These are phyloP conservation scores for Backusella luteola DNA, from an alignment of 192 early-diverging fungal genomes.

Conservation along the genomic window DNA sequence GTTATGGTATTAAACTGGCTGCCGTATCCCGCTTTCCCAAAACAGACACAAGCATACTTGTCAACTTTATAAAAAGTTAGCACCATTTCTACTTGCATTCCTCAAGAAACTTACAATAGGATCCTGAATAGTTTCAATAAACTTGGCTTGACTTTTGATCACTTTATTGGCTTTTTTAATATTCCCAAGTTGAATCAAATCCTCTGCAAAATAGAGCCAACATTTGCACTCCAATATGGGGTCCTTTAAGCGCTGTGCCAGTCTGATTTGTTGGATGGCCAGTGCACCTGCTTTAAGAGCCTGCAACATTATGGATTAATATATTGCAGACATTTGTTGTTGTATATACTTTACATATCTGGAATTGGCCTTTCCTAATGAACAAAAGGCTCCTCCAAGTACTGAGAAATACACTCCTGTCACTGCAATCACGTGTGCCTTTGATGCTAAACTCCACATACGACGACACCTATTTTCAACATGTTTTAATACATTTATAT, in stretches of 20 bases:
- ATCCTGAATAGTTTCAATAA: slow-evolving; percentile 7
- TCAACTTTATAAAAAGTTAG: background rate
- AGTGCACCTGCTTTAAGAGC: slow-evolving; percentile 36
- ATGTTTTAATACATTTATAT: background rate
- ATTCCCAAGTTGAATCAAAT: slow-evolving; percentile 33
- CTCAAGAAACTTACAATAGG: slow-evolving; percentile 4
- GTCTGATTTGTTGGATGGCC: slow-evolving; percentile 37
- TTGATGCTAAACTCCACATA: slow-evolving; percentile 16
- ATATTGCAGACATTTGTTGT: background rate
- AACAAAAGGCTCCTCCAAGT: slow-evolving; percentile 43
- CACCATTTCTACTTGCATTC: too few species aligned
- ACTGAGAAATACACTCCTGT: slow-evolving; percentile 41
- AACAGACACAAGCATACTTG: slow-evolving; percentile 2
- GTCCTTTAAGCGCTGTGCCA: slow-evolving; percentile 37
- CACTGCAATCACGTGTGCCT: slow-evolving; percentile 23
- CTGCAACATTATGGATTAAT: slow-evolving; percentile 13
- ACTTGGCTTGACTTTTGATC: slow-evolving; percentile 18
- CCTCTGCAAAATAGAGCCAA: slow-evolving; percentile 48
- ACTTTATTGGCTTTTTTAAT: slow-evolving; percentile 28
- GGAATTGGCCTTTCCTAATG: slow-evolving; percentile 39
- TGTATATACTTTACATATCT: slow-evolving; percentile 22
- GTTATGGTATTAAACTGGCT: background rate
- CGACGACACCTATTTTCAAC: background rate
- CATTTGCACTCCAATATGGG: slow-evolving; percentile 41
- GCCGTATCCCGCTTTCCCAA: background rate